These are phyloP conservation scores for Paramecium tetraurelia DNA, from an alignment of 73 alveolate genomes.

Conservation along the genomic window DNA sequence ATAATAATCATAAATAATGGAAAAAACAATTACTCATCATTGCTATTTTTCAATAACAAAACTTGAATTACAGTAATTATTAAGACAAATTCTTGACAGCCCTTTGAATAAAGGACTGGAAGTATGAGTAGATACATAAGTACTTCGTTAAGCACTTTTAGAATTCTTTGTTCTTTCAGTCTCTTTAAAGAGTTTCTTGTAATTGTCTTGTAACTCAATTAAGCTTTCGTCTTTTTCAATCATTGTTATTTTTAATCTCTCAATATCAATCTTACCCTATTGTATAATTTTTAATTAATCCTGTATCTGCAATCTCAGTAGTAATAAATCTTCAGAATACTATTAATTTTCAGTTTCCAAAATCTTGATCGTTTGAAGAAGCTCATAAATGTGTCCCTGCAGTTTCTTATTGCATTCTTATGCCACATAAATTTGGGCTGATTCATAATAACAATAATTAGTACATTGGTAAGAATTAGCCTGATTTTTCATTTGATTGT, in stretches of 20 bases:
- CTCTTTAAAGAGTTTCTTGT: not conserved
- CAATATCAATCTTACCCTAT: not conserved
- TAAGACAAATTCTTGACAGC: not conserved
- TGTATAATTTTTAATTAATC: not conserved
- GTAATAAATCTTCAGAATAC: not conserved
- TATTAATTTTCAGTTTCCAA: not conserved
- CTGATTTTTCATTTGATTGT: not conserved
- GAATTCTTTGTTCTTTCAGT: not conserved
- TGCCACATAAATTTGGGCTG: not conserved
- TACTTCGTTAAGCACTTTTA: not conserved
- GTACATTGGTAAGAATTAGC: not conserved
- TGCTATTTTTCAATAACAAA: not conserved
- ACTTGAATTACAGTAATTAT: not conserved
- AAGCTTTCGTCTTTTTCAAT: not conserved
- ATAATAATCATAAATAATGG: not conserved
- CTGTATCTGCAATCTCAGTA: not conserved
- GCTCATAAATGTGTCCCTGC: not conserved
- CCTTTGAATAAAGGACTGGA: not conserved
- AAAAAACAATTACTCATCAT: not conserved
- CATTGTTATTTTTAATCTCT: not conserved
- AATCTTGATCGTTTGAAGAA: not conserved
- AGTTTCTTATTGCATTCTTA: not conserved
- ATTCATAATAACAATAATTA: too few species aligned
- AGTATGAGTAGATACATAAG: not conserved
- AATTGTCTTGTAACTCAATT: not conserved